phyloP scores from a whole-genome alignment of 257 asterid genomes.

The Przewalskia tangutica region DNA sequence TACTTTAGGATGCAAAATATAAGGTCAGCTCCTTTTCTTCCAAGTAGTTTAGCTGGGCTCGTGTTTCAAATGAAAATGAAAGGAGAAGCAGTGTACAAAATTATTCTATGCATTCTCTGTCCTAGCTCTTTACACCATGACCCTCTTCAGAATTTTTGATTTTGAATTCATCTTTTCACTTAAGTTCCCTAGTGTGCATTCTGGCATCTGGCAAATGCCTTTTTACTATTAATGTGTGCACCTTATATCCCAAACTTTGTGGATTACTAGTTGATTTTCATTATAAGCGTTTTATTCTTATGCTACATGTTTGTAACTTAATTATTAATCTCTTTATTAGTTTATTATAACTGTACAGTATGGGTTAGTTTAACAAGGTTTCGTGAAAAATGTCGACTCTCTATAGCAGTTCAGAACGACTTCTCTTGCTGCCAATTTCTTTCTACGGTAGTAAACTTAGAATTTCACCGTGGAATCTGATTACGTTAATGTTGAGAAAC shows the following conservation, averaged over 20 bases:
- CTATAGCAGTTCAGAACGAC: background rate
- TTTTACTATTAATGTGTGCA: background rate
- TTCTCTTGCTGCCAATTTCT: background rate
- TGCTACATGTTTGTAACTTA: background rate
- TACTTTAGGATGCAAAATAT: conserved; percentile 95
- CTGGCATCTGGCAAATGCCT: background rate
- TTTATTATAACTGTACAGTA: background rate
- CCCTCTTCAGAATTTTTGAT: background rate
- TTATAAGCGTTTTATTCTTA: background rate
- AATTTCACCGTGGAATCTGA: background rate
- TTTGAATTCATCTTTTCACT: background rate
- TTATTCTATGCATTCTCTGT: background rate
- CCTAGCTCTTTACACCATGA: background rate
- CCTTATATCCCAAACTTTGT: background rate
- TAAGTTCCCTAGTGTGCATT: background rate
- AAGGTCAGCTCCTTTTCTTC: conserved; percentile 37
- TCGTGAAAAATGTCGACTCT: background rate
- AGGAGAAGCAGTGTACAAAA: background rate
- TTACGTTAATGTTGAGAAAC: background rate
- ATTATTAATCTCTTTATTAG: background rate
- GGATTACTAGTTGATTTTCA: background rate
- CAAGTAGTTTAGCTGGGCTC: background rate
- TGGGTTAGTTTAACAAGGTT: background rate
- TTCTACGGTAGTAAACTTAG: background rate
- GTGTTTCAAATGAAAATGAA: background rate